Conservation (phyloP, 2,329 filamentous ascomycete genomes). For the Stagonosporopsis cucurbitacearum region DNA sequence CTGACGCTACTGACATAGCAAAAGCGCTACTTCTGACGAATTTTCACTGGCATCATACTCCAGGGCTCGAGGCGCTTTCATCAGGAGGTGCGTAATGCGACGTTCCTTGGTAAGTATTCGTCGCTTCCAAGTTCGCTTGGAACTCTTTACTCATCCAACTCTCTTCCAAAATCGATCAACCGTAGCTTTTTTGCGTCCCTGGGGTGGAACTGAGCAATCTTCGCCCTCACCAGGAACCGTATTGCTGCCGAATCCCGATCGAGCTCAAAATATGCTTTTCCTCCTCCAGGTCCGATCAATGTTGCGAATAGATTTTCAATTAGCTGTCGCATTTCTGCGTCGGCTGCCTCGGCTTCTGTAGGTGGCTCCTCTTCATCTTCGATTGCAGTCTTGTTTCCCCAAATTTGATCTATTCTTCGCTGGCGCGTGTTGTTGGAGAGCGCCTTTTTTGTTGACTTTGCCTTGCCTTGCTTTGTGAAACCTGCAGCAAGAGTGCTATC, state of each 20-base stretch:
- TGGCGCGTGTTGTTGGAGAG: conserved; percentile 50
- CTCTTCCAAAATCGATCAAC: conserved; percentile 60
- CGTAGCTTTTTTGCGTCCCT: conserved; percentile 60
- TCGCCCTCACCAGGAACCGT: conserved; percentile 61
- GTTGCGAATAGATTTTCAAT: conserved; percentile 56
- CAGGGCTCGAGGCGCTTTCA: not conserved
- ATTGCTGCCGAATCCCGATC: conserved; percentile 59
- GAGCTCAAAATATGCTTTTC: conserved; percentile 57
- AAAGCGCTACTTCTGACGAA: not conserved
- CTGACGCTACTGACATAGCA: not conserved
- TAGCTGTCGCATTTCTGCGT: conserved; percentile 55
- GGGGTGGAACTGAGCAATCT: conserved; percentile 63
- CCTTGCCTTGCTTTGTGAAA: conserved; percentile 60
- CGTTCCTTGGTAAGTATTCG: no score
- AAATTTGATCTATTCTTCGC: conserved; percentile 59
- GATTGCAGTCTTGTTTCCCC: conserved; percentile 46
- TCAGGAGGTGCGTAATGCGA: not conserved
- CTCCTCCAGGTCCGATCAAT: conserved; percentile 41
- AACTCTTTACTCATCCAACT: conserved; percentile 44
- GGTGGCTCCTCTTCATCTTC: conserved; percentile 33
- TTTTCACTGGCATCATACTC: not conserved
- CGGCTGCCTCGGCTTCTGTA: conserved; percentile 57
- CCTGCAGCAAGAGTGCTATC: conserved; percentile 61
- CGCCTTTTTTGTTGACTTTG: conserved; percentile 49
- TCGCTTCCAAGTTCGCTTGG: not conserved